A percentile compares a stretch with the other conserved stretches of the same genome.
phyloP scores from a whole-genome alignment of 2,329 filamentous ascomycete genomes.

The Fusarium sp. region DNA sequence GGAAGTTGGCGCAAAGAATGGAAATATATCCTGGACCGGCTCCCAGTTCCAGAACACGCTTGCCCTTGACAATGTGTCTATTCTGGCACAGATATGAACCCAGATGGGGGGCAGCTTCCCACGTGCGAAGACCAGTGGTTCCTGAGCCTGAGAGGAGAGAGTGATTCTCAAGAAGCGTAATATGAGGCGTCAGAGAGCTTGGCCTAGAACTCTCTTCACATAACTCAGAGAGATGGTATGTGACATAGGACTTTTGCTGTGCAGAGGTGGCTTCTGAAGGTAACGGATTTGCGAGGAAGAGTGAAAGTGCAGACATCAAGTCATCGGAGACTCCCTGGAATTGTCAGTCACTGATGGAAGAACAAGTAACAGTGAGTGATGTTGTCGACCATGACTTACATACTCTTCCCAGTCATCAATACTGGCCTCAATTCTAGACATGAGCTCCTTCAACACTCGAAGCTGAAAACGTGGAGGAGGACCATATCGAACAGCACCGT shows the following conservation, averaged over 20 bases:
- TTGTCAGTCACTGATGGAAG: constrained; percentile 37
- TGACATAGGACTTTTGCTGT: constrained; percentile 80
- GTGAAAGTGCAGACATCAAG: constrained; percentile 76
- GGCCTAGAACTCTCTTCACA: constrained; percentile 7
- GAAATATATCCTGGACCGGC: constrained; percentile 82
- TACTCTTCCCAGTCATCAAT: constrained; percentile 87
- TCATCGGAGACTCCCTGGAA: constrained; percentile 83
- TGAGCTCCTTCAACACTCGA: constrained; percentile 78
- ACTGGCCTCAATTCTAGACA: constrained; percentile 75
- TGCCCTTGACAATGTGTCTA: constrained; percentile 59
- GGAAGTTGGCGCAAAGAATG: constrained; percentile 76
- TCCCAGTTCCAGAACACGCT: constrained; percentile 76
- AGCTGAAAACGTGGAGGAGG: constrained; percentile 78
- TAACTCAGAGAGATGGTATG: constrained; percentile 66
- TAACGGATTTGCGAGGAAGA: constrained; percentile 71
- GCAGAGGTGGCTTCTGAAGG: constrained; percentile 73
- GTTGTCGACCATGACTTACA: constrained; percentile 67
- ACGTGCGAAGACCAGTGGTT: constrained; percentile 82
- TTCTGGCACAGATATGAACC: constrained; percentile 73
- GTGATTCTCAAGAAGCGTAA: constrained; percentile 77
- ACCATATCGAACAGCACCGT: constrained; percentile 62
- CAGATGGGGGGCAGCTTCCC: constrained; percentile 82
- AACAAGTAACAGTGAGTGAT: background rate
- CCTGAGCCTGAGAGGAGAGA: constrained; percentile 76
- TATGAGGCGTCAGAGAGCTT: constrained; percentile 33